A percentile compares a stretch with the other conserved stretches of the same genome.
phyloP scores from a whole-genome alignment of 1,139 yeast species.

The Kodamaea alishanica region DNA sequence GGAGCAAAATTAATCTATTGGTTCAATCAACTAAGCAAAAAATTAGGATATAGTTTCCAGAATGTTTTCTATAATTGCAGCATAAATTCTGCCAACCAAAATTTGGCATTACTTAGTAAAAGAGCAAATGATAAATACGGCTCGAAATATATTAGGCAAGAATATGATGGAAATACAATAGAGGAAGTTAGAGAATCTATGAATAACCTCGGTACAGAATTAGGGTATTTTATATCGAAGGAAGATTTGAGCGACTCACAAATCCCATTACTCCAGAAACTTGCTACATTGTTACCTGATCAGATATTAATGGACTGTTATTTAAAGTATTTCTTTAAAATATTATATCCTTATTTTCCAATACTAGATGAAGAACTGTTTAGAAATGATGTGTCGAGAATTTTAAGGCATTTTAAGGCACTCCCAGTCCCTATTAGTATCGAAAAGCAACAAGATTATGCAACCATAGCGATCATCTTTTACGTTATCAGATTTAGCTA shows the following conservation, averaged over 20 bases:
- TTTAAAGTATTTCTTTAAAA: slow-evolving; percentile 9
- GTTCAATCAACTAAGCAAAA: slow-evolving; percentile 5
- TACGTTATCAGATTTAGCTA: slow-evolving; percentile 10
- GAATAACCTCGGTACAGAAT: slow-evolving; percentile 4
- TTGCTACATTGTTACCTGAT: slow-evolving; percentile 7
- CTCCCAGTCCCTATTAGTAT: slow-evolving; percentile 1
- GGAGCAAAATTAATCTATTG: slow-evolving; percentile 16
- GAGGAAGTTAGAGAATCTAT: slow-evolving; percentile 14
- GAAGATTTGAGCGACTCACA: neutral
- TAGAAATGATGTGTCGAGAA: slow-evolving; percentile 8
- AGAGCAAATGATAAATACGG: slow-evolving; percentile 11
- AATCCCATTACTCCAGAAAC: slow-evolving; percentile 6
- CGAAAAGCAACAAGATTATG: slow-evolving; percentile 10
- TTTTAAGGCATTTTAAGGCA: slow-evolving; percentile 3
- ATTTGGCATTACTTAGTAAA: slow-evolving; percentile 3
- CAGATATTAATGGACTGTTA: slow-evolving; percentile 6
- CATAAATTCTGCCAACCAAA: slow-evolving; percentile 5
- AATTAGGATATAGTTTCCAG: slow-evolving; percentile 5
- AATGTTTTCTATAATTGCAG: slow-evolving; percentile 10
- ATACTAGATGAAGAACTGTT: slow-evolving; percentile 13
- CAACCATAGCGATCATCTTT: slow-evolving; percentile 9
- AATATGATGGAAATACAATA: slow-evolving; percentile 11
- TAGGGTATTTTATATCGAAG: slow-evolving; percentile 4
- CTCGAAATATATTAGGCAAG: slow-evolving; percentile 11
- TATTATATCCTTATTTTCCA: slow-evolving; percentile 12